Percentiles rank a stretch among this genome's conserved stretches.
Evolutionary conservation across 2,329 filamentous ascomycete genomes (phyloP).

Genomic region (Neofusicoccum parvum): DNA sequence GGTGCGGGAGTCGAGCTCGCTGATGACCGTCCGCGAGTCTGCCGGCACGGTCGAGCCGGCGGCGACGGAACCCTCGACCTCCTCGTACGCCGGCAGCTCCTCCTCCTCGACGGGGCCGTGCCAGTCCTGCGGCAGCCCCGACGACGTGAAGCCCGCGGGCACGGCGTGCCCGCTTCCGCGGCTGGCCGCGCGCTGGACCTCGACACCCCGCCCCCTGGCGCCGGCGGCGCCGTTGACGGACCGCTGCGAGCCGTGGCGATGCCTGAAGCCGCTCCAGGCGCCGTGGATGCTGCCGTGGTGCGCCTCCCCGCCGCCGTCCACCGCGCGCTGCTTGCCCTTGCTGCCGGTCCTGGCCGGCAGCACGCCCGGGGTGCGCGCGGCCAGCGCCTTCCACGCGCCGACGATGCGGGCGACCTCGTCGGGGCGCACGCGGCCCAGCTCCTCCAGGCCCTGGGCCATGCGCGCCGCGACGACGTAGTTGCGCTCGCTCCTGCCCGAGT

Average conservation of each 20-base stretch:
- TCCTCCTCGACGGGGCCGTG: neutral
- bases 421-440: neutral
- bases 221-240: neutral
- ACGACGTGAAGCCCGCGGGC: neutral
- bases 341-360: neutral
- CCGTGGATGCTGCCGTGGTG: neutral
- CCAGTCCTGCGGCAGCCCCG: neutral
- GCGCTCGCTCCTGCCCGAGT: constrained; percentile 23
- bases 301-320: neutral
- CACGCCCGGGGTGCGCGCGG: neutral
- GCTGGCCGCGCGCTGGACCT: neutral
- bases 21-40: neutral
- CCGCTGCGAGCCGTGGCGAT: neutral
- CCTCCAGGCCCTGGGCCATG: constrained; percentile 27
- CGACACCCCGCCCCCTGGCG: neutral
- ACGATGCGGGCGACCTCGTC: neutral
- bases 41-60: neutral
- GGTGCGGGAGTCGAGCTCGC: neutral
- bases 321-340: neutral
- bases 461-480: constrained; percentile 26
- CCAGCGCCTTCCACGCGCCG: neutral
- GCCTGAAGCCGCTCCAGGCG: neutral
- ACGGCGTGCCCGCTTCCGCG: neutral
- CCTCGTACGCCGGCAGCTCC: neutral
- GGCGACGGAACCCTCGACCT: neutral